These are phyloP conservation scores for Epicoccum sorghinum DNA, from an alignment of 2,329 filamentous ascomycete species.

Conservation along the genomic window DNA sequence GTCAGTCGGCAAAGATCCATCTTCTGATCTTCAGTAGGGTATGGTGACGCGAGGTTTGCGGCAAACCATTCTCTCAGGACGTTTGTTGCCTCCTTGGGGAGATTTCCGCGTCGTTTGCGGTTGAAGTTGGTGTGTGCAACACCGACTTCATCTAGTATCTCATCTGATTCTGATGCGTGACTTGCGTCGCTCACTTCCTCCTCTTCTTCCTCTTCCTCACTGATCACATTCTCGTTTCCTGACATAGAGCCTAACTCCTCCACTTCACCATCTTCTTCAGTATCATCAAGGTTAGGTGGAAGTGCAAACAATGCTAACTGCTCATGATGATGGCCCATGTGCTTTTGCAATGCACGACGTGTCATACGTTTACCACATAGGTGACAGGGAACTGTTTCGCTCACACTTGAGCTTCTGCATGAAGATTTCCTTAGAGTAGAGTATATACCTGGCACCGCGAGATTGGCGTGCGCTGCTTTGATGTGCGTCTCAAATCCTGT, in stretches of 20 bases:
- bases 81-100: constrained; percentile 89
- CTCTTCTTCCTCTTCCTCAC: neutral
- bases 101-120: constrained; percentile 73
- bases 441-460: neutral
- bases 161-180: too few relatives aligned
- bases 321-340: constrained; percentile 31
- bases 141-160: too few relatives aligned
- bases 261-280: too few relatives aligned
- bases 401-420: neutral
- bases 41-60: constrained; percentile 65
- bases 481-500: neutral
- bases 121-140: too few relatives aligned
- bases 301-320: constrained; percentile 34
- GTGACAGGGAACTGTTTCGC: neutral
- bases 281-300: constrained; percentile 2
- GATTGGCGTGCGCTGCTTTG: neutral
- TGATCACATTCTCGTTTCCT: too few relatives aligned
- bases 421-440: neutral
- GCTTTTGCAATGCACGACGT: constrained; percentile 20
- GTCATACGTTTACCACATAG: constrained; percentile 22
- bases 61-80: constrained; percentile 80
- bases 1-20: constrained; percentile 79
- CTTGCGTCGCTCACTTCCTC: too few relatives aligned
- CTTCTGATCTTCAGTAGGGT: constrained; percentile 88
- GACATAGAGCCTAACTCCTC: too few relatives aligned